These are phyloP conservation scores for Retiboletus flavoniger DNA, from an alignment of 1,284 basidiomycete genomes.

Conservation along the genomic window DNA sequence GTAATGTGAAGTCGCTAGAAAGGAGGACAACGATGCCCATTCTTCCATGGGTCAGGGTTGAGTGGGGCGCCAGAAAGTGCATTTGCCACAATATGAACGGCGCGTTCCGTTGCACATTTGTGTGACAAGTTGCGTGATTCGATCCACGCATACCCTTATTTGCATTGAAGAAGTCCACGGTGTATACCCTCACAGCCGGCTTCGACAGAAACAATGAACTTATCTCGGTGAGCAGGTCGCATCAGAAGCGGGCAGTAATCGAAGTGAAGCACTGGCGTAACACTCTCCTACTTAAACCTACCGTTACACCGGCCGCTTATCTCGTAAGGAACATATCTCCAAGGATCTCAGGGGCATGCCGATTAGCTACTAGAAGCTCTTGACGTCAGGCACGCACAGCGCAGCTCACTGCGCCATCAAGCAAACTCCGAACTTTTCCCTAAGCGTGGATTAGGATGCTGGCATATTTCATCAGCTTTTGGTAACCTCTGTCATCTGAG, in stretches of 20 bases:
- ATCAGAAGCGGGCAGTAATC: constrained; percentile 1
- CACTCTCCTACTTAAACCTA: constrained; percentile 1
- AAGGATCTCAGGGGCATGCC: not conserved
- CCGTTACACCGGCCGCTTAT: constrained; percentile 3
- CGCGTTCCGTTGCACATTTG: not conserved
- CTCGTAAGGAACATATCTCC: constrained; percentile 12
- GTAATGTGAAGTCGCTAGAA: constrained; percentile 13
- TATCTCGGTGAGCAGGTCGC: not conserved
- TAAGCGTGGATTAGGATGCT: constrained; percentile 10
- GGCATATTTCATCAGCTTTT: constrained; percentile 13
- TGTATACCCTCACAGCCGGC: constrained; percentile 3
- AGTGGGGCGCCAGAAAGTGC: constrained; percentile 1
- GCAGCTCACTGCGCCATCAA: not conserved
- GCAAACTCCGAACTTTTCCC: constrained; percentile 1
- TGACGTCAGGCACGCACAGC: not conserved
- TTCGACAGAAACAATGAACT: not conserved
- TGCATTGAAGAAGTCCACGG: constrained; percentile 4
- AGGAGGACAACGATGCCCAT: not conserved
- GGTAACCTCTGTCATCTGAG: constrained; percentile 19
- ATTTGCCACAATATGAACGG: constrained; percentile 6
- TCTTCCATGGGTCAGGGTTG: constrained; percentile 15
- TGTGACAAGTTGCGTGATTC: constrained; percentile 6
- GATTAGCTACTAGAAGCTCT: constrained; percentile 6
- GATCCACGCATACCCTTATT: not conserved
- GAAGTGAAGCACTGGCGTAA: not conserved